phyloP scores from a whole-genome alignment of 1,139 yeast genomes.

The Suhomyces bokatorum region DNA sequence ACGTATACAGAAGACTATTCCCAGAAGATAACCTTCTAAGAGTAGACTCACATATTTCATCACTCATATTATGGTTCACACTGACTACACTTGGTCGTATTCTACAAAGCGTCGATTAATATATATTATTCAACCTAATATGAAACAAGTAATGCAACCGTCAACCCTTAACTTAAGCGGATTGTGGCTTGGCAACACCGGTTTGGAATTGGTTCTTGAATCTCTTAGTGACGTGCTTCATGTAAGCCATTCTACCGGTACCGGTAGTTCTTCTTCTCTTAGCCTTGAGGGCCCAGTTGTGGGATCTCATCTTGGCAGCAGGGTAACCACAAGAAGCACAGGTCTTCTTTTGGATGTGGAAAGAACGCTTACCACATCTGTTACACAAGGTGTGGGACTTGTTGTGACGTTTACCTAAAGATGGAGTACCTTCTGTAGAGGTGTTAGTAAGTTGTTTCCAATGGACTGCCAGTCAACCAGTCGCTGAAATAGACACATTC shows the following conservation, averaged over 20 bases:
- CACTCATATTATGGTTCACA: too few species aligned
- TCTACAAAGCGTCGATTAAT: constrained; percentile 8
- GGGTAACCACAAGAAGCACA: constrained; percentile 99
- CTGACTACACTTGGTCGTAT: constrained; percentile 7
- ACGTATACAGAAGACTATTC: too few species aligned
- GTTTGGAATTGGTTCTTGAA: constrained; percentile 99
- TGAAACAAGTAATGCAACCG: constrained; percentile 14
- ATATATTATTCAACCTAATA: constrained; percentile 14
- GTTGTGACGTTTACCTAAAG: constrained; percentile 99
- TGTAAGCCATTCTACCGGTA: constrained; percentile 99
- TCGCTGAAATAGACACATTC: too few species aligned
- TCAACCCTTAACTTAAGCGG: constrained; percentile 32
- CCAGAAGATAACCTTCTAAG: too few species aligned
- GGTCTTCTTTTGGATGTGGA: constrained; percentile 99
- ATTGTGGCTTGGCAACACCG: constrained; percentile 67
- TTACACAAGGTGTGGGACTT: constrained; percentile 99
- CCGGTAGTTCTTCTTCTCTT: constrained; percentile 99
- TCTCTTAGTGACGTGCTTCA: constrained; percentile 95
- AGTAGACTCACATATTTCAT: too few species aligned
- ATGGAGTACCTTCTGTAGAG: constrained; percentile 96
- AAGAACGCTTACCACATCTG: constrained; percentile 99
- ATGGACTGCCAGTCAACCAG: neutral
- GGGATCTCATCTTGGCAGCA: constrained; percentile 97
- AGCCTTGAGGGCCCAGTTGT: constrained; percentile 99
- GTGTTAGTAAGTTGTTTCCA: constrained; percentile 15